These are phyloP conservation scores for Psilocybe subaeruginosa DNA, from an alignment of 768 basidiomycete genomes.

Conservation along the genomic window DNA sequence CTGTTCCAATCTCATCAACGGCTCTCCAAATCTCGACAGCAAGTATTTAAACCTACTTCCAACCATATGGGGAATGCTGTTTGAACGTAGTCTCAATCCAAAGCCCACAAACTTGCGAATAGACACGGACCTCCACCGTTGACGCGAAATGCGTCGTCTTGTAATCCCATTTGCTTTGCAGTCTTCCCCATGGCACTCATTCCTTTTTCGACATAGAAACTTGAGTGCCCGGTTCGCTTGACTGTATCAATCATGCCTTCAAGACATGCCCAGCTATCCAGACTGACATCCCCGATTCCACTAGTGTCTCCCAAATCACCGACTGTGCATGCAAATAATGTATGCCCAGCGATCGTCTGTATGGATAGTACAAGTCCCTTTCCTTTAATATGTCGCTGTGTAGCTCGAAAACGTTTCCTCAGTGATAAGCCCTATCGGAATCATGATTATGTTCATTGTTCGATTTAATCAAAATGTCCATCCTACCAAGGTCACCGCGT, in stretches of 20 bases:
- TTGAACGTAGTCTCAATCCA: conserved; percentile 8
- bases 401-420: conserved; percentile 81
- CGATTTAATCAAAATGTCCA: neutral
- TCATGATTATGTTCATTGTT: neutral
- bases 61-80: conserved; percentile 86
- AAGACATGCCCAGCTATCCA: conserved; percentile 79
- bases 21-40: neutral
- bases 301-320: conserved; percentile 73
- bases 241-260: conserved; percentile 84
- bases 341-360: conserved; percentile 78
- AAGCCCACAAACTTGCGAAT: neutral
- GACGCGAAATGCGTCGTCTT: conserved; percentile 58
- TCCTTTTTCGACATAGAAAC: conserved; percentile 85
- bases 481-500: conserved; percentile 75
- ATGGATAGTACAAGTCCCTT: conserved; percentile 83
- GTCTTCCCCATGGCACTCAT: conserved; percentile 85
- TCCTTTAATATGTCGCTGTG: conserved; percentile 71
- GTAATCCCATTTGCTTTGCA: conserved; percentile 70
- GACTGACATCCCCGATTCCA: conserved; percentile 74
- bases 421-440: conserved; percentile 63
- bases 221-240: conserved; percentile 80
- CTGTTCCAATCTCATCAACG: conserved; percentile 36
- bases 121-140: conserved; percentile 74
- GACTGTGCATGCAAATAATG: conserved; percentile 81
- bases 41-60: conserved; percentile 62